These are phyloP conservation scores for Diphasiastrum complanatum DNA, from an alignment of 83 land plant species.

Conservation along the genomic window DNA sequence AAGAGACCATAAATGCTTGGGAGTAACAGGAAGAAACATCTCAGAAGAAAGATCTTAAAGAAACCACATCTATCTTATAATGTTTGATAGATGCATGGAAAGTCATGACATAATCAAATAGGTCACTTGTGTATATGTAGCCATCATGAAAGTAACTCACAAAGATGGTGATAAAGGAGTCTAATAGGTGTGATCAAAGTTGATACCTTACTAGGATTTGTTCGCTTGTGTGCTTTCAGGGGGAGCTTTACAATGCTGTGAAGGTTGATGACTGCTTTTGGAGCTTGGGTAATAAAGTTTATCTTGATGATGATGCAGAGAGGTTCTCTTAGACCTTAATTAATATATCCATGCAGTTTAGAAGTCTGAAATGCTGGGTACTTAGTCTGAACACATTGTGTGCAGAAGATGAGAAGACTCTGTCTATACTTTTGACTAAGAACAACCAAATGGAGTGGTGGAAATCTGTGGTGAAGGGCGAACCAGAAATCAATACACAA, in stretches of 20 bases:
- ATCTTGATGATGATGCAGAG: neutral
- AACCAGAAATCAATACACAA: slow-evolving; percentile 78
- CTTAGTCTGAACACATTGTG: neutral
- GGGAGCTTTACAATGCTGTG: slow-evolving; percentile 56
- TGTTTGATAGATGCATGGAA: no score
- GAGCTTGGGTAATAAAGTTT: slow-evolving; percentile 58
- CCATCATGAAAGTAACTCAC: no score
- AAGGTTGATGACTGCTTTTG: slow-evolving; percentile 66
- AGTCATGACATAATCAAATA: no score
- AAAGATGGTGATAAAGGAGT: no score
- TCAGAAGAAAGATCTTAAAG: no score
- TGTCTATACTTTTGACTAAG: slow-evolving; percentile 79
- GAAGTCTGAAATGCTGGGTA: neutral
- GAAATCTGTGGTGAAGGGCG: slow-evolving; percentile 76
- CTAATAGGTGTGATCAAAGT: no score
- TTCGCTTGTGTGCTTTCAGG: slow-evolving; percentile 33
- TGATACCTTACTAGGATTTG: no score
- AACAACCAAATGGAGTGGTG: slow-evolving; percentile 92
- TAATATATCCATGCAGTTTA: neutral
- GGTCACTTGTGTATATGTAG: no score
- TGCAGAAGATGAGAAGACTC: slow-evolving; percentile 62
- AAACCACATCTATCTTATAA: no score
- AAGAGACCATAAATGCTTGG: no score
- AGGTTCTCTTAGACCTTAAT: neutral
- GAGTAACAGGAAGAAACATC: no score